phyloP scores from a whole-genome alignment of 2,329 filamentous ascomycete genomes.

The Colletotrichum higginsianum region DNA sequence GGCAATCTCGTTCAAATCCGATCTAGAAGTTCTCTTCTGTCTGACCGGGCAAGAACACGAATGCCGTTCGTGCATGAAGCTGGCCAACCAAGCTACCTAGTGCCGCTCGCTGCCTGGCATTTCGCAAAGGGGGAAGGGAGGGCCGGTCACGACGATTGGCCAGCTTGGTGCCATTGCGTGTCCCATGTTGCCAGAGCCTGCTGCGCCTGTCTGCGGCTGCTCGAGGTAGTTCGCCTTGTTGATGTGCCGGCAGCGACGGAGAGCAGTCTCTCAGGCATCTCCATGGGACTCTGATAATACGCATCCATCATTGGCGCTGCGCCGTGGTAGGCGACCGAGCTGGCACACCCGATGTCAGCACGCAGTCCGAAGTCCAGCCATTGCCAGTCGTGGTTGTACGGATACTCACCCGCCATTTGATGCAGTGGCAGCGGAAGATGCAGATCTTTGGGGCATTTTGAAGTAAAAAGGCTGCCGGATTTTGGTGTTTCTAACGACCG shows the following conservation, averaged over 20 bases:
- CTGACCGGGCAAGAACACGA: neutral
- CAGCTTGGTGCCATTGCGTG: conserved; percentile 15
- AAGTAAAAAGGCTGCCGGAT: neutral
- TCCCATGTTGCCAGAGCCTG: conserved; percentile 10
- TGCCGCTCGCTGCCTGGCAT: neutral
- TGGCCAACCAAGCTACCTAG: neutral
- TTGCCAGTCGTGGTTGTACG: neutral
- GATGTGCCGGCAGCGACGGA: conserved; percentile 12
- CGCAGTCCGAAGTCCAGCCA: neutral
- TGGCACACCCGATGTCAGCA: conserved; percentile 21
- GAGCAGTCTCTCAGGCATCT: conserved; percentile 29
- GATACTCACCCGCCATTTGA: conserved; percentile 22
- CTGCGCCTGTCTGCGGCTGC: conserved; percentile 19
- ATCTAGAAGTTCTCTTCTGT: too few relatives aligned
- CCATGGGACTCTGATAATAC: conserved; percentile 13
- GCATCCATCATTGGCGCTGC: conserved; percentile 11
- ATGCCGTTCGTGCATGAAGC: neutral
- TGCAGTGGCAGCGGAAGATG: conserved; percentile 20
- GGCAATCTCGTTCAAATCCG: too few relatives aligned
- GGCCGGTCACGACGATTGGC: conserved; percentile 23
- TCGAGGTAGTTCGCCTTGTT: neutral
- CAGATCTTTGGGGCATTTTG: conserved; percentile 29
- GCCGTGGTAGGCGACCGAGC: neutral
- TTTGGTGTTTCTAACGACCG: neutral
- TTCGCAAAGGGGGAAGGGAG: too few relatives aligned